Conservation (phyloP, 192 early-diverging fungal species). For the Rhizophlyctis rosea region DNA sequence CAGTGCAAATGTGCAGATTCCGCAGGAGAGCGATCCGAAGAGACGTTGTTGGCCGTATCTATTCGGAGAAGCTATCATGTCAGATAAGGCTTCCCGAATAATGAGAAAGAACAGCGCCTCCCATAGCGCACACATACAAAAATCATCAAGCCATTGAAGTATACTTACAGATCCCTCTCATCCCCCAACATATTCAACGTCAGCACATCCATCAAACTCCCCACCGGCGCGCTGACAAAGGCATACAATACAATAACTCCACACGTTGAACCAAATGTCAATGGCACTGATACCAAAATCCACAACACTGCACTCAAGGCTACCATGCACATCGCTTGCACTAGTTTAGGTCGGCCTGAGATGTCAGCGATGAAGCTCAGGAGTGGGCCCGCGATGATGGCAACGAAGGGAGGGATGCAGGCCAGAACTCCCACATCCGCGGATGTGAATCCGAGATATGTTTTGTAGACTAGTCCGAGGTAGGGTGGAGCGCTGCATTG, state of each 20-base stretch:
- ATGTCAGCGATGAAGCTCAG: conserved; percentile 21
- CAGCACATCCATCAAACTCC: conserved; percentile 24
- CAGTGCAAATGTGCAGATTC: conserved; percentile 16
- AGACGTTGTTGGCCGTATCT: conserved; percentile 31
- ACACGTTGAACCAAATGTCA: conserved; percentile 13
- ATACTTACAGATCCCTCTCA: conserved; percentile 19
- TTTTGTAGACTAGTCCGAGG: conserved; percentile 22
- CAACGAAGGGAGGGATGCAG: conserved; percentile 21
- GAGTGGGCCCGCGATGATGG: conserved; percentile 19
- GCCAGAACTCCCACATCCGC: conserved; percentile 16
- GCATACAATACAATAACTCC: conserved; percentile 25
- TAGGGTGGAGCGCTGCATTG: conserved; percentile 26
- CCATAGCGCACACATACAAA: not conserved
- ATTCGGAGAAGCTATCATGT: not conserved
- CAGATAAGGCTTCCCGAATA: too few relatives aligned
- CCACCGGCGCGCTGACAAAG: conserved; percentile 21
- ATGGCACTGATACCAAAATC: conserved; percentile 17
- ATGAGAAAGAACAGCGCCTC: too few relatives aligned
- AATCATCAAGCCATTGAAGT: not conserved
- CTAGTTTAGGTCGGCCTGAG: conserved; percentile 15
- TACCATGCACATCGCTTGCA: conserved; percentile 10
- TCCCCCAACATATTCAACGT: conserved; percentile 22
- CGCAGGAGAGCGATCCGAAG: conserved; percentile 24
- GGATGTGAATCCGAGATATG: conserved; percentile 9
- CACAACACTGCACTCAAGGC: conserved; percentile 13